Base-by-base conservation (phyloP, 2,329 filamentous ascomycete species). In the Cytospora mali region DNA sequence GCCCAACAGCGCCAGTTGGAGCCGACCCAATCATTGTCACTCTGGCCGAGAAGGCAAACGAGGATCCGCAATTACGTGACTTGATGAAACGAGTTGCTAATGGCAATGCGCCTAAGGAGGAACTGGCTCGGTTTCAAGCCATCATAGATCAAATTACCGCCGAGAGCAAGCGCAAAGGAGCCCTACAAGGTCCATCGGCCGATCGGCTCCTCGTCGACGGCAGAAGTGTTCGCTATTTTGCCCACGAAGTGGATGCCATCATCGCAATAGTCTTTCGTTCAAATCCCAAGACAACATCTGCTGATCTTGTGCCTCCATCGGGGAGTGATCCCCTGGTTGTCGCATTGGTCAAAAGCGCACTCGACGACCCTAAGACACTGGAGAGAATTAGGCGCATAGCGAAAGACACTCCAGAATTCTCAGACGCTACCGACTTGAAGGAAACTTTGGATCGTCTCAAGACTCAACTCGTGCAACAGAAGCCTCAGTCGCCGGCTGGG, bases 1-100 rank as follows among this genome's bases (percentile, higher is more conserved):
- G 62, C 33, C 68, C 72, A 6, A 70, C 73, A n/a, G 64, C 70
- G 1, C 58, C 66, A 25, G 62, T 64, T 6, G 70, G 73, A n/a
- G 76, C 79, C 27, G 91, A 94, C 70, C 91, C 91, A 0, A 92
- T 95, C 50, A 94, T 95, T 61, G 88, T 92, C 56, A 87, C 90
- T 66, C 78, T 95, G 28, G 91, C 91, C 0, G 88, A 91, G 69
- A 86, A 86, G 67, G 91, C 91, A 7, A 90, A 89, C 0, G 86
- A 85, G 28, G 89, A 95, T 71, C 83, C 87, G 0, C 82, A 89
- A 61, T 78, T 95, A 11, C 88, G 92, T 62, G 87, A 89, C 39
- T 79, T 95, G 0, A 95, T 95, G 91, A 92, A 92, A 73, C 86
- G 91, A 58, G 91, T 95, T 0, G 91, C 91, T 0, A 87, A 88